Conservation (phyloP, 805 yeast species). For the Metschnikowia peoriensis region DNA sequence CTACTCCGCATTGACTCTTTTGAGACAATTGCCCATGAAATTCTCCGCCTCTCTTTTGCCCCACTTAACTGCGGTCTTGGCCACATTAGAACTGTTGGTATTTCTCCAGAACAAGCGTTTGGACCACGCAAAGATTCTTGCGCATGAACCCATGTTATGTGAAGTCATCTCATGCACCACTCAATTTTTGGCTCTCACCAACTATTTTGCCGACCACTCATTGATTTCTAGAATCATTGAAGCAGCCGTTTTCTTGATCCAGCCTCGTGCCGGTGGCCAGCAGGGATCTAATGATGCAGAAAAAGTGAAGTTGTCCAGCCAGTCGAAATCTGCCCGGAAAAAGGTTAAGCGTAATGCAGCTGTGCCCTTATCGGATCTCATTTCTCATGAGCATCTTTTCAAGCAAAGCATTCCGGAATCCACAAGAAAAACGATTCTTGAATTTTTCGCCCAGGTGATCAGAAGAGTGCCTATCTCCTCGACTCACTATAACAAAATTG, state of each 20-base stretch:
- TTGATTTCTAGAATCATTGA: slow-evolving; percentile 57
- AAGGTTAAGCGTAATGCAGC: slow-evolving; percentile 43
- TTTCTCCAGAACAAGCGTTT: slow-evolving; percentile 47
- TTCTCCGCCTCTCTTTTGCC: slow-evolving; percentile 45
- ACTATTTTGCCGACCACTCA: slow-evolving; percentile 48
- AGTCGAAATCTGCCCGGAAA: slow-evolving; percentile 24
- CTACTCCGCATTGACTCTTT: slow-evolving; percentile 41
- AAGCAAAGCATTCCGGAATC: slow-evolving; percentile 36
- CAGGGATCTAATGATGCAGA: slow-evolving; percentile 1
- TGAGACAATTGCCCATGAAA: slow-evolving; percentile 33
- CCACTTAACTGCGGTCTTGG: slow-evolving; percentile 48
- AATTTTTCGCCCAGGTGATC: slow-evolving; percentile 51
- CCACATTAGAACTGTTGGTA: slow-evolving; percentile 55
- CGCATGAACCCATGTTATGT: slow-evolving; percentile 41
- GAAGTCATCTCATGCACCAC: slow-evolving; percentile 31
- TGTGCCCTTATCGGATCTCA: slow-evolving; percentile 61
- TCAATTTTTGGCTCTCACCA: slow-evolving; percentile 31
- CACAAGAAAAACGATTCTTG: slow-evolving; percentile 35
- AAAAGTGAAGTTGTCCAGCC: slow-evolving; percentile 7
- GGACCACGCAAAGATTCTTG: slow-evolving; percentile 30
- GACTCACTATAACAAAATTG: slow-evolving; percentile 59
- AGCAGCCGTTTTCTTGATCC: slow-evolving; percentile 44
- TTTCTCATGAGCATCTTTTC: slow-evolving; percentile 64
- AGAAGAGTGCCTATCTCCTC: slow-evolving; percentile 54
- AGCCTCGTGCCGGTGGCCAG: slow-evolving; percentile 28